Evolutionary conservation across 805 yeast genomes (phyloP).

Genomic region (Pichia cabralensis): DNA sequence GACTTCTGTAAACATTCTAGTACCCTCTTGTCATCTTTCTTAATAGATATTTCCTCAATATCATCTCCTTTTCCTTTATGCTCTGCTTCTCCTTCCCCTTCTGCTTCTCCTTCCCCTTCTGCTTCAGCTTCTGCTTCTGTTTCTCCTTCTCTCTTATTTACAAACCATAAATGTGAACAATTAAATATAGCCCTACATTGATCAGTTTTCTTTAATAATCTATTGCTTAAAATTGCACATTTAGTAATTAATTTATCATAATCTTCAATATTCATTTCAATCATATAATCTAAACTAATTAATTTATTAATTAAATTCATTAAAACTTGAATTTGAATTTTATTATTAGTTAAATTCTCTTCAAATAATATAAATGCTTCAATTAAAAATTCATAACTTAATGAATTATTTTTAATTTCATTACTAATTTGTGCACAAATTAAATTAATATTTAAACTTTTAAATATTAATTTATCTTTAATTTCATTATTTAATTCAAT

Average conservation of each 20-base stretch:
- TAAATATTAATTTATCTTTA: slow-evolving; percentile 25
- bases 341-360: slow-evolving; percentile 40
- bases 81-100: not conserved
- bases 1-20: slow-evolving; percentile 87
- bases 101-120: slow-evolving; percentile 1
- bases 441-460: slow-evolving; percentile 41
- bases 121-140: slow-evolving; percentile 12
- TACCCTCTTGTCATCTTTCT: slow-evolving; percentile 54
- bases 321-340: slow-evolving; percentile 40
- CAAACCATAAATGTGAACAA: slow-evolving; percentile 94
- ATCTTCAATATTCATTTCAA: slow-evolving; percentile 37
- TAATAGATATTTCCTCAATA: slow-evolving; percentile 27
- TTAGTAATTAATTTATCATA: slow-evolving; percentile 78
- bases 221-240: slow-evolving; percentile 80
- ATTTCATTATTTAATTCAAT: slow-evolving; percentile 65
- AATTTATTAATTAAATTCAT: slow-evolving; percentile 37
- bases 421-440: slow-evolving; percentile 72
- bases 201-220: slow-evolving; percentile 81
- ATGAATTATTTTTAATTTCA: slow-evolving; percentile 57
- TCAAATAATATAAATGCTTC: slow-evolving; percentile 84
- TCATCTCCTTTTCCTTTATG: slow-evolving; percentile 32
- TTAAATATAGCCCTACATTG: slow-evolving; percentile 86
- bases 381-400: slow-evolving; percentile 79
- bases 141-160: slow-evolving; percentile 43
- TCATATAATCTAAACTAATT: slow-evolving; percentile 32